Base-by-base conservation (phyloP, 1,139 yeast genomes). In the Hansenula lynferdii region DNA sequence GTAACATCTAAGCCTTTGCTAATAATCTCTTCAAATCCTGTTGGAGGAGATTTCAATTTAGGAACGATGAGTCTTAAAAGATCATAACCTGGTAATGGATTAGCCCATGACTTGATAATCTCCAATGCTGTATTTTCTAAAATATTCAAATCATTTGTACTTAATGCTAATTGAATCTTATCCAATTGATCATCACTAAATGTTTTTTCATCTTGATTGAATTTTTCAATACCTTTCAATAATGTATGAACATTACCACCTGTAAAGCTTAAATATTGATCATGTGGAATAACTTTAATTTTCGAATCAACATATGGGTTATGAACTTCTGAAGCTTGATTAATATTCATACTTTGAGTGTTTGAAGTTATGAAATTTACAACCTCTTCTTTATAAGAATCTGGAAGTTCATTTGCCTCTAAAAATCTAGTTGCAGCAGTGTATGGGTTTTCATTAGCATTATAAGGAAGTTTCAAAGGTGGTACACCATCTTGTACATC, bases 401-500 rank as follows among this genome's bases (percentile, higher is more conserved):
- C 48, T 0, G 97, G 96, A 36, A 94, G 68, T 35, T 87, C 89
- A 58, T 94, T 73, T 12, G 68, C 75, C 10, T 85, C 82, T 44
- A 94, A 68, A 53, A 94, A 94, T 48, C 79, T 71, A 43, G 80
- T 83, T 0, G 98, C 97, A 1, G 82, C 89, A 6, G 64, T 68
- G 54, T 87, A 90, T 0, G 94, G 89, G 57, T 90, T 90, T 48
- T 92, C 97, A 26, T 70, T 77, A 7, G 75, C 72, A 58, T 94
- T 94, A 57, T 76, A 86, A 0, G 97, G 96, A 42, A 94, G 69
- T 53, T 92, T 90, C 54, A 94, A 69, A 0, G 97, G 87, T 3
- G 97, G 97, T 28, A 69, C 76, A 0, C 96, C 97, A 34, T 94
- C 98, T 54, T 80, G 80, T 31, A 92, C 75, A 58, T 94, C 97